These are phyloP conservation scores for Esteya vermicola DNA, from an alignment of 2,329 filamentous ascomycete genomes.

Conservation along the genomic window DNA sequence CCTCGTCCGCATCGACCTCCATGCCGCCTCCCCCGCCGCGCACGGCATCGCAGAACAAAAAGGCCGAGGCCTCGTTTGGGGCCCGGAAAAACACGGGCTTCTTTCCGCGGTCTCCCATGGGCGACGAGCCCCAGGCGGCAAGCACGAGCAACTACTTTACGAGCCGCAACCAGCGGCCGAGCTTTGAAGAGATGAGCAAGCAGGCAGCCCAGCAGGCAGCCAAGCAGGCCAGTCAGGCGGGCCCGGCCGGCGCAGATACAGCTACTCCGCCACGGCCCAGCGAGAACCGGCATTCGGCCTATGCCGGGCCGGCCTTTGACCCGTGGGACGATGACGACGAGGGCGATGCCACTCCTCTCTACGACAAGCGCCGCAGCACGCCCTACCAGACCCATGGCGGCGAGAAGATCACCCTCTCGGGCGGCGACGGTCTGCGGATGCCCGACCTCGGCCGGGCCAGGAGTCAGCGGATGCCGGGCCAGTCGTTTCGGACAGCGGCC, in stretches of 20 bases:
- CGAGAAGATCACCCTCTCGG: constrained; percentile 45
- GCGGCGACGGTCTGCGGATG: constrained; percentile 20
- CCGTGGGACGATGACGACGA: too few species aligned
- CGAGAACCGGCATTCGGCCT: too few species aligned
- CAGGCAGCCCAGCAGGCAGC: not conserved
- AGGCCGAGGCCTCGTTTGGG: constrained; percentile 41
- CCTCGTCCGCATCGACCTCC: constrained; percentile 12
- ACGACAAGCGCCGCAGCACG: constrained; percentile 39
- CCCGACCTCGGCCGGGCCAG: constrained; percentile 25
- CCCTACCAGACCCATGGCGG: constrained; percentile 42
- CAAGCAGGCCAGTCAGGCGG: not conserved
- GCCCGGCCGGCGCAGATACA: too few species aligned
- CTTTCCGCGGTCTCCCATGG: constrained; percentile 32
- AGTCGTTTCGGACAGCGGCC: constrained; percentile 8
- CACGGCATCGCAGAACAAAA: constrained; percentile 37
- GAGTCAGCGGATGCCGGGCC: constrained; percentile 28
- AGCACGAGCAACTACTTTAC: constrained; percentile 35
- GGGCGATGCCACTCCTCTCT: too few species aligned
- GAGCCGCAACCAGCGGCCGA: constrained; percentile 12
- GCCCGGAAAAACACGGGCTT: constrained; percentile 30
- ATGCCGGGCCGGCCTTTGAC: too few species aligned
- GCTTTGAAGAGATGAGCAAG: not conserved
- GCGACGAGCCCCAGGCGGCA: constrained; percentile 37
- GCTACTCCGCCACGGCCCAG: too few species aligned
- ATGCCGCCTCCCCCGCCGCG: constrained; percentile 25